Evolutionary conservation across 2,329 filamentous ascomycete species (phyloP).

Genomic region (Monosporascus sp.): DNA sequence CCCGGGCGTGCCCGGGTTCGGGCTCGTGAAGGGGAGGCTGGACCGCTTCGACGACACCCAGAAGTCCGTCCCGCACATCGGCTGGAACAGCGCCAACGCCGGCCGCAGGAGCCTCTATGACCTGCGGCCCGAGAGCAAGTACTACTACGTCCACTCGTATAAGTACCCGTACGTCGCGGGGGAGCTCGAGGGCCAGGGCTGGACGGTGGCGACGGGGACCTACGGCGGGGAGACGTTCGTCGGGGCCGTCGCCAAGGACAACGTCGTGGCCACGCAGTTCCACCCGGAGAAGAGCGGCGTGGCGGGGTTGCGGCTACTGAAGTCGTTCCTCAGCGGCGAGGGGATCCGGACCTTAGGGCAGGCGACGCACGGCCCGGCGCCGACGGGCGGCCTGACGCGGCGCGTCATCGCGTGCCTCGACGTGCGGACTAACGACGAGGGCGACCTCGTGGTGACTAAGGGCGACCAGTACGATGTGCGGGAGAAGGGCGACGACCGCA

Average conservation of each 20-base stretch:
- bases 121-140: conserved; percentile 76
- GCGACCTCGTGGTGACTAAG: conserved; percentile 95
- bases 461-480: conserved; percentile 98
- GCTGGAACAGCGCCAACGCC: conserved; percentile 88
- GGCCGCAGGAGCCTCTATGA: conserved; percentile 61
- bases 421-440: conserved; percentile 87
- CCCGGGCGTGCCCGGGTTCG: conserved; percentile 64
- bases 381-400: conserved; percentile 71
- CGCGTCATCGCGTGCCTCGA: conserved; percentile 94
- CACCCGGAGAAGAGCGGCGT: conserved; percentile 96
- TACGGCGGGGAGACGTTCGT: conserved; percentile 90
- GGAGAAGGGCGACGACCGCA: conserved; percentile 64
- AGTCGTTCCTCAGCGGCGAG: conserved; percentile 76
- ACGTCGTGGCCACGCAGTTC: conserved; percentile 89
- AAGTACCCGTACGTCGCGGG: conserved; percentile 71
- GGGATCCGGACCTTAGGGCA: conserved; percentile 47
- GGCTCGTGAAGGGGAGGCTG: conserved; percentile 65
- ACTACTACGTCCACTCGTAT: conserved; percentile 98
- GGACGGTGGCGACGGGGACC: conserved; percentile 83
- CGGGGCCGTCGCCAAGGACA: conserved; percentile 79
- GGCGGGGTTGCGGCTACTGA: conserved; percentile 77
- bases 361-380: conserved; percentile 20
- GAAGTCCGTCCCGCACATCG: conserved; percentile 97
- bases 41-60: conserved; percentile 68
- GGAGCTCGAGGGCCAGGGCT: conserved; percentile 73